Percentiles rank a stretch among this genome's conserved stretches.
Evolutionary conservation across 257 asterid species (phyloP).

Genomic region (Solanum habrochaites): DNA sequence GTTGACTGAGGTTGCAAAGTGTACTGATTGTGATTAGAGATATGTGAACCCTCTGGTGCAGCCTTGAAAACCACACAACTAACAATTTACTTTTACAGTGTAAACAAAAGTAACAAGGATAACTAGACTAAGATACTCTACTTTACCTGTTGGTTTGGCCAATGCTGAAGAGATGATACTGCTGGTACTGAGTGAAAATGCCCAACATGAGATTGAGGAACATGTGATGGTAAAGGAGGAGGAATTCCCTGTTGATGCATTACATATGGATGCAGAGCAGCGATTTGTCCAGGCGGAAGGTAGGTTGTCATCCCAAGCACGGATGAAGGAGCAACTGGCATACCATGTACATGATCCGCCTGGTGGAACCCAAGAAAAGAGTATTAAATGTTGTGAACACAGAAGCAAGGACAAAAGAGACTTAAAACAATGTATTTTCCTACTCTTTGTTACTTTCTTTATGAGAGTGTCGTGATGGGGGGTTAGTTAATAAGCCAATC

Average conservation of each 20-base stretch:
- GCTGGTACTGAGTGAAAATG: slow-evolving; percentile 33
- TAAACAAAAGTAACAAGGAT: slow-evolving; percentile 1
- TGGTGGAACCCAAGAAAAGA: slow-evolving; percentile 6
- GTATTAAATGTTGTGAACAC: neutral
- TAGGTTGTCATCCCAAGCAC: slow-evolving; percentile 64
- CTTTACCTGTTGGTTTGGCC: slow-evolving; percentile 69
- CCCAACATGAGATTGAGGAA: slow-evolving; percentile 46
- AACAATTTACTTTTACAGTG: neutral
- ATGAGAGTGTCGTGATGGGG: neutral
- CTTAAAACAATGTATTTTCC: neutral
- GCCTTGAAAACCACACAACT: slow-evolving; percentile 20
- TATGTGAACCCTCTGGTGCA: slow-evolving; percentile 42
- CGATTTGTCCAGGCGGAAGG: slow-evolving; percentile 56
- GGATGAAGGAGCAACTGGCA: slow-evolving; percentile 59
- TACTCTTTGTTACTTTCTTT: neutral
- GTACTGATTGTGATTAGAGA: slow-evolving; percentile 36
- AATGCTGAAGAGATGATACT: slow-evolving; percentile 49
- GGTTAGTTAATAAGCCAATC: neutral
- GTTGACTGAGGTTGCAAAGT: slow-evolving; percentile 41
- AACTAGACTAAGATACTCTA: slow-evolving; percentile 5
- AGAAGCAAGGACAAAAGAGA: neutral
- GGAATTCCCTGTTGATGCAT: slow-evolving; percentile 77
- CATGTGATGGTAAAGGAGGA: slow-evolving; percentile 37
- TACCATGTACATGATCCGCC: slow-evolving; percentile 62
- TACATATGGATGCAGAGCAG: slow-evolving; percentile 69